Evolutionary conservation across 192 early-diverging fungal genomes (phyloP), one percentile per base, ranked within the genome.

Genomic region (Mortierella antarctica): DNA sequence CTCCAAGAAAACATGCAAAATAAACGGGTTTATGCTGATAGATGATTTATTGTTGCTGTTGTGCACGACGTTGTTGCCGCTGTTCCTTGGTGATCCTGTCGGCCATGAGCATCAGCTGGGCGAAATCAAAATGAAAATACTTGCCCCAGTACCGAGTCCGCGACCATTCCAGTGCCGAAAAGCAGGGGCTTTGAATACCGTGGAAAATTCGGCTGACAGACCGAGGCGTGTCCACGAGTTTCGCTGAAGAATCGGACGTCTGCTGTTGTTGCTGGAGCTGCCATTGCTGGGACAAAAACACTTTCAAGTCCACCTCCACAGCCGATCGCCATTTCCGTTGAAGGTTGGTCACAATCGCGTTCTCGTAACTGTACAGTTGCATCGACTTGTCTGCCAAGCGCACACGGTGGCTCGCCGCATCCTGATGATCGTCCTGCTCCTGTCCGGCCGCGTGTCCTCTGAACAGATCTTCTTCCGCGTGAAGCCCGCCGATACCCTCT

Each of bases 111-210:
- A 80, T 80, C 60, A 80, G 15, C 42, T 71, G 59, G 8, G 64
- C 69, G 53, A 80, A 80, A 49, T 80, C 77, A 72, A 70, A 80
- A 45, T 80, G 77, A 31, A 80, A 51, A 40, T 71, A 72, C 58
- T 72, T 80, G 7, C 65, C 63, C 77, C 77, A 80, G 50, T 72
- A 80, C 42, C 52, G 54, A 21, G 66, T 23, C 46, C 53, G 49
- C 17, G 51, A 62, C 77, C 77, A 80, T 40, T 80, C 70, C 76
- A 80, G 54, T 4, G 61, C 65, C 31, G 70, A 50, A 42, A 46
- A 80, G 11, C 70, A 64, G 6, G 77, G 77, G 39, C 77, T 80
- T 2, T 52, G 50, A 20, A 80, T 68, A 7, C 77, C 77, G 52
- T 80, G 77, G 18, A 80, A 80, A 12, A 80, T 80, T 41, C 77